A percentile compares a stretch with the other conserved stretches of the same genome.
Conservation (phyloP, 306 rosid species). For the Inga leiocalycina region DNA sequence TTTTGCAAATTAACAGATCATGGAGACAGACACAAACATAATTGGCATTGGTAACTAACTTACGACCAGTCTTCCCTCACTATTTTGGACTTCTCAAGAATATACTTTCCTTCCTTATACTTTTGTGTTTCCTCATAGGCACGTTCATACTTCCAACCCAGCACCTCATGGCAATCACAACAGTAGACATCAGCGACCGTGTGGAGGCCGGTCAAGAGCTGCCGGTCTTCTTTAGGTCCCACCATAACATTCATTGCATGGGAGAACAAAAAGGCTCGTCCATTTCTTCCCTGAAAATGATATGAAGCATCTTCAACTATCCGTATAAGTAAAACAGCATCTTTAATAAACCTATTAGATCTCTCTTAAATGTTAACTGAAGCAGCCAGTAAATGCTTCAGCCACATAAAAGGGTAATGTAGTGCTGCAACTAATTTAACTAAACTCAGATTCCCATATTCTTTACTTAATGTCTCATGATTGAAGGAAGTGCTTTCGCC, state of each 20-base stretch:
- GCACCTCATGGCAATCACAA: slow-evolving; percentile 49
- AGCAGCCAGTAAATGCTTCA: slow-evolving; percentile 1
- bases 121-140: slow-evolving; percentile 57
- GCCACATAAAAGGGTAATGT: neutral
- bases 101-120: slow-evolving; percentile 49
- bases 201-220: slow-evolving; percentile 58
- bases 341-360: neutral
- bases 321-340: neutral
- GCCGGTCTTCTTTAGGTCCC: slow-evolving; percentile 49
- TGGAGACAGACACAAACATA: neutral
- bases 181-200: slow-evolving; percentile 59
- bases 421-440: neutral
- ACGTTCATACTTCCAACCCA: slow-evolving; percentile 73
- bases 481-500: neutral
- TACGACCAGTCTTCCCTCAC: slow-evolving; percentile 28
- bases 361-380: neutral
- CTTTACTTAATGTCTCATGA: neutral
- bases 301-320: neutral
- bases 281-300: slow-evolving; percentile 65
- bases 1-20: slow-evolving; percentile 17
- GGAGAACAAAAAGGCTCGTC: slow-evolving; percentile 67
- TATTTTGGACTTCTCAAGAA: slow-evolving; percentile 48
- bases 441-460: neutral
- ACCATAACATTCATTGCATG: slow-evolving; percentile 42
- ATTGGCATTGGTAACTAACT: neutral